Evolutionary conservation across 345 rosid species (phyloP).

Genomic region (Punica granatum): DNA sequence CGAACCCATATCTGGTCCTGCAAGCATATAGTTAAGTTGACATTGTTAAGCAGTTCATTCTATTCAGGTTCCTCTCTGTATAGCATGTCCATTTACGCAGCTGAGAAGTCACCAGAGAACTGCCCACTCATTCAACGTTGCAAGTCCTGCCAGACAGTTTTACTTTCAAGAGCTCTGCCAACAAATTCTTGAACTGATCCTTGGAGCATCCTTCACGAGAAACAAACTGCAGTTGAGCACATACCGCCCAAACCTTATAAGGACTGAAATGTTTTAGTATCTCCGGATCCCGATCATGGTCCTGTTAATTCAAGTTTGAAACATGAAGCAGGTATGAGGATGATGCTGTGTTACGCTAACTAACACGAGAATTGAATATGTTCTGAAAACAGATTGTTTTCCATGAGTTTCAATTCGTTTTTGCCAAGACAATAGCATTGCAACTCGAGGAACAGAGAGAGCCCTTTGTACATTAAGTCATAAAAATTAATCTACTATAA

Average conservation of each 20-base stretch:
- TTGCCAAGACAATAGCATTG: no score
- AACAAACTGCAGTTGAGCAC: conserved; percentile 55
- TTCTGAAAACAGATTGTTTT: no score
- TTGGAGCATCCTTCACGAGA: conserved; percentile 23
- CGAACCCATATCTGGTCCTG: not conserved
- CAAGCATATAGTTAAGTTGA: not conserved
- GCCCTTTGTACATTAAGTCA: not conserved
- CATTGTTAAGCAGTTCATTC: not conserved
- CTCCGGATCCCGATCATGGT: conserved; percentile 67
- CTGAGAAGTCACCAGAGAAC: not conserved
- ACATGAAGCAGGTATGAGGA: no score
- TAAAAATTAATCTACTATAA: no score
- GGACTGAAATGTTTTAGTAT: conserved; percentile 44
- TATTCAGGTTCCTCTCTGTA: not conserved
- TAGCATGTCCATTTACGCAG: not conserved
- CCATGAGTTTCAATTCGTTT: no score
- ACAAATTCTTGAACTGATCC: conserved; percentile 33
- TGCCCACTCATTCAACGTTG: not conserved
- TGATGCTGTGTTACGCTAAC: no score
- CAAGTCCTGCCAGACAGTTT: conserved; percentile 10
- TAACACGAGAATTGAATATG: no score
- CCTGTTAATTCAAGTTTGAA: conserved; percentile 29
- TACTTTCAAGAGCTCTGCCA: conserved; percentile 23
- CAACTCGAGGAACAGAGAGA: not conserved
- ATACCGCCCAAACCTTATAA: conserved; percentile 43